Conservation (phyloP, 2,329 filamentous ascomycete species). For the Ophiostoma sp. region DNA sequence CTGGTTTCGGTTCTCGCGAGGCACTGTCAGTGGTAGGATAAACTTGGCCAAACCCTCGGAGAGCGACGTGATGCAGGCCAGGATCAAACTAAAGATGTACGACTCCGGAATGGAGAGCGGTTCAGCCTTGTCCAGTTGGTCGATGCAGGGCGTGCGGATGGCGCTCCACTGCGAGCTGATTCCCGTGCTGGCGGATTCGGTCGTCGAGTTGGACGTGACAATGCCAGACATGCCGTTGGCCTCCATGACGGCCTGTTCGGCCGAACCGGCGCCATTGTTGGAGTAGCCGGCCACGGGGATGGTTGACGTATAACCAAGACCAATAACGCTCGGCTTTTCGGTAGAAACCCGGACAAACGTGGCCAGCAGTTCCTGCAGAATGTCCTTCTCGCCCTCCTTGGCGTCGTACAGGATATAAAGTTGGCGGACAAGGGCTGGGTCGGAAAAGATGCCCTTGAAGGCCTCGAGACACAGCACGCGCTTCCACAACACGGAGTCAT, state of each 20-base stretch:
- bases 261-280: slow-evolving; percentile 56
- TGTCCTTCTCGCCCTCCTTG: slow-evolving; percentile 67
- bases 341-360: slow-evolving; percentile 90
- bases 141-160: slow-evolving; percentile 82
- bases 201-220: slow-evolving; percentile 70
- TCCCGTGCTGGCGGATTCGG: slow-evolving; percentile 68
- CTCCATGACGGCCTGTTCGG: slow-evolving; percentile 86
- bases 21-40: slow-evolving; percentile 85
- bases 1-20: slow-evolving; percentile 62
- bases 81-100: slow-evolving; percentile 85
- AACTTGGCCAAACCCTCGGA: slow-evolving; percentile 94
- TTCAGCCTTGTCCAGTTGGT: slow-evolving; percentile 90
- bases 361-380: slow-evolving; percentile 80
- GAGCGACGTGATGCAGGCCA: slow-evolving; percentile 85
- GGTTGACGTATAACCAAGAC: slow-evolving; percentile 84
- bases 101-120: slow-evolving; percentile 83
- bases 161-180: slow-evolving; percentile 92
- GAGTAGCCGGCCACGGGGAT: slow-evolving; percentile 66
- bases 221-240: slow-evolving; percentile 85
- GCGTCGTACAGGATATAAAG: slow-evolving; percentile 82
- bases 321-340: slow-evolving; percentile 86
- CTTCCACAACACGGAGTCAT: slow-evolving; percentile 83
- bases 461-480: slow-evolving; percentile 88
- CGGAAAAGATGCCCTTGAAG: slow-evolving; percentile 80
- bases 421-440: slow-evolving; percentile 73